phyloP scores from a whole-genome alignment of 1,284 basidiomycete species.

The Rhodotorula sp. region DNA sequence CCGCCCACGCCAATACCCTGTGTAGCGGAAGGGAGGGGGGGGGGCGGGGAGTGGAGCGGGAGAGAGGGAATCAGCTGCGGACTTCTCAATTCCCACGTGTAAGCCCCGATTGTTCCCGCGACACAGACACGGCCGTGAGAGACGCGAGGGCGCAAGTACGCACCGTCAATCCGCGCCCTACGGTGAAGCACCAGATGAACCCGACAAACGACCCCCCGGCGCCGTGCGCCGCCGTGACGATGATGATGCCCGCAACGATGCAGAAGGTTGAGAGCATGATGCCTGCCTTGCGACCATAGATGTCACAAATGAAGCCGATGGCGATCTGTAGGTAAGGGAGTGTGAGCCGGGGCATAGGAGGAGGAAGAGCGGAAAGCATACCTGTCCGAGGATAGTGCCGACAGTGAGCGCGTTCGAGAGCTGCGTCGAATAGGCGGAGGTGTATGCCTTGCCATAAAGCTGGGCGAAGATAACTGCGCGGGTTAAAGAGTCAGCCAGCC shows the following conservation, averaged over 20 bases:
- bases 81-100: neutral
- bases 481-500: neutral
- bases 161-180: constrained; percentile 66
- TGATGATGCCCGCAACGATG: constrained; percentile 69
- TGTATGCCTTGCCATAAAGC: constrained; percentile 57
- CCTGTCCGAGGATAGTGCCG: constrained; percentile 62
- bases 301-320: constrained; percentile 59
- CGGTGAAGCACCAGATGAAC: constrained; percentile 74
- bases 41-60: too few species aligned
- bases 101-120: too few species aligned
- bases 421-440: constrained; percentile 63
- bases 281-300: constrained; percentile 65
- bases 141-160: neutral
- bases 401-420: constrained; percentile 67
- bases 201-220: constrained; percentile 59
- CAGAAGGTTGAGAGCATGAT: constrained; percentile 69
- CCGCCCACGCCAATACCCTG: constrained; percentile 58
- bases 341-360: neutral
- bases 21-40: too few species aligned
- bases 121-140: neutral
- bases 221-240: constrained; percentile 71
- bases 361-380: neutral
- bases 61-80: neutral
- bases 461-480: constrained; percentile 41
- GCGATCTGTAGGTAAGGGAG: constrained; percentile 51